phyloP scores from a whole-genome alignment of 345 rosid species.

The Populus alba region DNA sequence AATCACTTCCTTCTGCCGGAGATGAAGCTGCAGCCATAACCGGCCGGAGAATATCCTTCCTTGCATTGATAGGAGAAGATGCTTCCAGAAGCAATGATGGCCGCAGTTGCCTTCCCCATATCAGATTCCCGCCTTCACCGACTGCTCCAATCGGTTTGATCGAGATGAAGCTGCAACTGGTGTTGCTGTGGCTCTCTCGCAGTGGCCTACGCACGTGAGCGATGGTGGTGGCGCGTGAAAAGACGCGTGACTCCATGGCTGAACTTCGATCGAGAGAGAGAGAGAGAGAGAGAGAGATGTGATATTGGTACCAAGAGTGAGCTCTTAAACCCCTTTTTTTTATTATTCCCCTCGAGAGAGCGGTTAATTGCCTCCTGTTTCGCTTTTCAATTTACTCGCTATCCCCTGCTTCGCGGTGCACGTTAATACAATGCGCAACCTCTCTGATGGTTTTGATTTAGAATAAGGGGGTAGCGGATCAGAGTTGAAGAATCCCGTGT shows the following conservation, averaged over 20 bases:
- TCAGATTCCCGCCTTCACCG: constrained; percentile 69
- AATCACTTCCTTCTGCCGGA: constrained; percentile 77
- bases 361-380: constrained; percentile 1
- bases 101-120: constrained; percentile 84
- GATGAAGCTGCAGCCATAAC: constrained; percentile 60
- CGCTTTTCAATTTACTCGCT: neutral
- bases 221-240: constrained; percentile 59
- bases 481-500: neutral
- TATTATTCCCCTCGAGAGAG: neutral
- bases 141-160: constrained; percentile 49
- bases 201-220: constrained; percentile 33
- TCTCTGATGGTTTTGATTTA: neutral
- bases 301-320: constrained; percentile 2
- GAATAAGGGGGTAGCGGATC: neutral
- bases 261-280: constrained; percentile 1
- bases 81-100: constrained; percentile 47
- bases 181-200: constrained; percentile 30
- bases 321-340: constrained; percentile 21
- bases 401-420: constrained; percentile 3
- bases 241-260: constrained; percentile 80
- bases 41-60: constrained; percentile 49
- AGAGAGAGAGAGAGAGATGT: constrained; percentile 18
- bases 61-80: constrained; percentile 23
- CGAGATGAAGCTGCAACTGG: constrained; percentile 23
- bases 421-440: neutral